Evolutionary conservation across 2,329 filamentous ascomycete genomes (phyloP).

Genomic region (Aspergillus glaucus): DNA sequence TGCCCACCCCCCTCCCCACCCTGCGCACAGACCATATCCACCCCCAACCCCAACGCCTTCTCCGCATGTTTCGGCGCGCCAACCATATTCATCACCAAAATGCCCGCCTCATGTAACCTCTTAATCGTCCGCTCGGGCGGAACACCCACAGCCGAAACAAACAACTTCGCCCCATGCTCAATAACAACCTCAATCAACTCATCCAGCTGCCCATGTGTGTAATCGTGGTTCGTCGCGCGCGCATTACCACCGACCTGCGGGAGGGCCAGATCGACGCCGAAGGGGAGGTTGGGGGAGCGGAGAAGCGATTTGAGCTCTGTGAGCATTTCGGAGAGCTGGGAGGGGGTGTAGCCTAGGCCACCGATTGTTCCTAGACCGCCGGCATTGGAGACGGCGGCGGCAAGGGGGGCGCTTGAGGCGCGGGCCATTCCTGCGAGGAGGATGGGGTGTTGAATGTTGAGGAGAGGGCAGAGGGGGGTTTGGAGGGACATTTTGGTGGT

Average conservation of each 20-base stretch:
- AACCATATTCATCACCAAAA: constrained; percentile 96
- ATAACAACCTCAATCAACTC: constrained; percentile 84
- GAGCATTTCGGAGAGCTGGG: constrained; percentile 72
- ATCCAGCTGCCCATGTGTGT: constrained; percentile 82
- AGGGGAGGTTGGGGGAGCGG: constrained; percentile 61
- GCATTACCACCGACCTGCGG: constrained; percentile 81
- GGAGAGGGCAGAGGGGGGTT: constrained; percentile 70
- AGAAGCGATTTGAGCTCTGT: constrained; percentile 77
- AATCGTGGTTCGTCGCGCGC: constrained; percentile 90
- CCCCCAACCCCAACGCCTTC: constrained; percentile 79
- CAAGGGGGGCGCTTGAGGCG: constrained; percentile 69
- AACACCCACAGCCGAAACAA: constrained; percentile 83
- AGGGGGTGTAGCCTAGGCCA: constrained; percentile 62
- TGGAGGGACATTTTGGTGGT: constrained; percentile 49
- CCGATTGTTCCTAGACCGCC: constrained; percentile 67
- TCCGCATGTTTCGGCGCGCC: constrained; percentile 84
- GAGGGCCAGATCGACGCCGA: constrained; percentile 85
- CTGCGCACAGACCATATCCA: constrained; percentile 88
- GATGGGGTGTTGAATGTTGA: constrained; percentile 81
- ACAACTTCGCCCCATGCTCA: constrained; percentile 73
- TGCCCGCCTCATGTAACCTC: constrained; percentile 68
- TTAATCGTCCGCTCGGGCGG: constrained; percentile 69
- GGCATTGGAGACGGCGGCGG: constrained; percentile 81
- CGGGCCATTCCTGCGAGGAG: constrained; percentile 91
- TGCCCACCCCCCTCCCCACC: constrained; percentile 91